Evolutionary conservation across 768 basidiomycete species (phyloP), one percentile per base, ranked within the genome.

Genomic region (Russula sp.): DNA sequence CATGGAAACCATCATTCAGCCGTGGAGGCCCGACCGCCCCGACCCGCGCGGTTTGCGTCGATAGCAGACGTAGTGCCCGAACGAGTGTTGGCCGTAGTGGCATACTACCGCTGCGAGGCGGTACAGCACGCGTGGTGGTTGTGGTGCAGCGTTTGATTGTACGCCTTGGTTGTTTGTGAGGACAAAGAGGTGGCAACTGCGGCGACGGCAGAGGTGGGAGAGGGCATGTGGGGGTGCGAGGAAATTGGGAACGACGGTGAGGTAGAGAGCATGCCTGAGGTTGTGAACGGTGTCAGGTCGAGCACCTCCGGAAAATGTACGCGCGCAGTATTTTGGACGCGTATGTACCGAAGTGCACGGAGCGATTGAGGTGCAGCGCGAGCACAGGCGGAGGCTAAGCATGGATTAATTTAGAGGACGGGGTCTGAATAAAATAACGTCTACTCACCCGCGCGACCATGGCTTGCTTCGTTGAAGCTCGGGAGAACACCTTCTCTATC

Each of bases 61-160:
- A 73, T 87, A 96, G 69, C 90, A 93, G 68, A 98, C 84, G 73
- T 96, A 99, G 73, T 99, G 96, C 8, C 96, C 96, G 72, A 90
- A 95, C 4, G 88, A 88, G 72, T 97, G 94, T 59, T 87, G 85
- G 16, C 96, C 96, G 72, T 87, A 96, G 75, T 98, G 96, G 69
- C 93, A 93, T 18, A 98, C 94, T 34, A 91, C 86, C 11, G 92
- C 87, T 2, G 86, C 76, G 40, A 98, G 83, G 52, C 94, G 84
- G 75, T 98, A 98, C 40, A 95, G 78, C n/a, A 85, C 87, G 51
- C 85, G 79, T 10, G 53, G 34, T 3, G 40, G 28, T 36, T 50
- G 30, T 40, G 26, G 42, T 30, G 55, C 0, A 9, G 18, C n/a
- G 1, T 28, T 46, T 50, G 58, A 26, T 36, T n/a, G 11, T 48